Base-by-base conservation (phyloP, 768 basidiomycete genomes). In the Kwoniella botswanensis region DNA sequence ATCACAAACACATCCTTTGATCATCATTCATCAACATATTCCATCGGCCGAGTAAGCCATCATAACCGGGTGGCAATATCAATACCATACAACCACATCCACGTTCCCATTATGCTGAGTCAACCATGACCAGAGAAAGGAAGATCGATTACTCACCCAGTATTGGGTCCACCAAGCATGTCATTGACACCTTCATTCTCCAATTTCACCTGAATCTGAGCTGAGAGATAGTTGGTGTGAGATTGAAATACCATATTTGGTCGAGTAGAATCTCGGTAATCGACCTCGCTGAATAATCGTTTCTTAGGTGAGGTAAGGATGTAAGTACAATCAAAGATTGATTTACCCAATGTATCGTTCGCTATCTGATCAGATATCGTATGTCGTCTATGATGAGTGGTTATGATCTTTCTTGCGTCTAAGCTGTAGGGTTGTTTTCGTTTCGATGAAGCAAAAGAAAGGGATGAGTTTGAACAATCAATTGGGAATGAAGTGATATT, bases 111-210 rank as follows among this genome's bases (percentile, higher is more conserved):
- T 26, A 55, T 24, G 41, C 50, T 67, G 43, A 55, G 35, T 53
- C 24, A 24, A 21, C 22, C 46, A 18, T 61, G 57, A 26, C 17
- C 42, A 35, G 6, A 18, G 7, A 35, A 26, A 10, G 59, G 41
- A 35, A 35, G 35, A 35, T 9, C 1, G 26, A 60, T 15, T 18
- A 76, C 79, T 75, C 68, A 82, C 82, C 80, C 80, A 56, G 82
- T 81, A 22, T 76, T 70, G 1, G 75, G 57, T 17, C 72, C 69
- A 15, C 82, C 80, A 42, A 79, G 54, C 79, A 82, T 79, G 46
- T 81, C 77, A 2, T 81, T 62, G 21, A 61, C 52, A 3, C 73
- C 75, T 4, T 61, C 75, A 41, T 79, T 71, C n/a, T 77, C 74
- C 24, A 76, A 75, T 5, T 52, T 24, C n/a, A 81, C 65, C 26